A percentile compares a stretch with the other conserved stretches of the same genome.
Evolutionary conservation across 345 rosid species (phyloP).

Genomic region (Kandelia obovata): DNA sequence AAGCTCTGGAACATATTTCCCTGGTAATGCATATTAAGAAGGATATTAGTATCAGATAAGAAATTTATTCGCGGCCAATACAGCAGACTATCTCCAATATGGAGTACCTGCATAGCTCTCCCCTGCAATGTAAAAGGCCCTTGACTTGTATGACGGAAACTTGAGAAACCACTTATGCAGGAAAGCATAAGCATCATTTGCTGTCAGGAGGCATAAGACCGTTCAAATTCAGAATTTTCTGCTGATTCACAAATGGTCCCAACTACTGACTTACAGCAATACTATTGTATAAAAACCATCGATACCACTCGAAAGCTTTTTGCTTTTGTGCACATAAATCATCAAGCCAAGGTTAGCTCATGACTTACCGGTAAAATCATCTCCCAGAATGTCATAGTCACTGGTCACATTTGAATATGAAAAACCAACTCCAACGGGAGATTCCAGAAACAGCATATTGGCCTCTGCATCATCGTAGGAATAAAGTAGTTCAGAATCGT

Average conservation of each 20-base stretch:
- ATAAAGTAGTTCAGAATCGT: conserved; percentile 14
- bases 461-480: conserved; percentile 58
- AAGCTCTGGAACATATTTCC: conserved; percentile 83
- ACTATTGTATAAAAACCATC: too few species aligned
- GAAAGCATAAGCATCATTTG: conserved; percentile 70
- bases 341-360: background rate
- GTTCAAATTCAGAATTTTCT: conserved; percentile 8
- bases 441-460: conserved; percentile 84
- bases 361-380: conserved; percentile 63
- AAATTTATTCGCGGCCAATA: background rate
- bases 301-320: too few species aligned
- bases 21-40: conserved; percentile 29
- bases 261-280: background rate
- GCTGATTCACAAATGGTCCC: conserved; percentile 5
- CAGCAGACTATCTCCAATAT: background rate
- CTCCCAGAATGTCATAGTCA: conserved; percentile 60
- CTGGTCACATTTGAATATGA: conserved; percentile 72
- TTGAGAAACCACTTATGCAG: conserved; percentile 68
- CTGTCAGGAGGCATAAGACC: conserved; percentile 15
- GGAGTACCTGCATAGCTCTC: conserved; percentile 88
- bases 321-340: too few species aligned
- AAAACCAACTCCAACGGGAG: conserved; percentile 95
- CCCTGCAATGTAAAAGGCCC: conserved; percentile 76
- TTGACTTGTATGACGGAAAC: conserved; percentile 60
- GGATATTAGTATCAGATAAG: background rate